Base-by-base conservation (phyloP, 805 yeast species). In the Metschnikowia dekortorum region DNA sequence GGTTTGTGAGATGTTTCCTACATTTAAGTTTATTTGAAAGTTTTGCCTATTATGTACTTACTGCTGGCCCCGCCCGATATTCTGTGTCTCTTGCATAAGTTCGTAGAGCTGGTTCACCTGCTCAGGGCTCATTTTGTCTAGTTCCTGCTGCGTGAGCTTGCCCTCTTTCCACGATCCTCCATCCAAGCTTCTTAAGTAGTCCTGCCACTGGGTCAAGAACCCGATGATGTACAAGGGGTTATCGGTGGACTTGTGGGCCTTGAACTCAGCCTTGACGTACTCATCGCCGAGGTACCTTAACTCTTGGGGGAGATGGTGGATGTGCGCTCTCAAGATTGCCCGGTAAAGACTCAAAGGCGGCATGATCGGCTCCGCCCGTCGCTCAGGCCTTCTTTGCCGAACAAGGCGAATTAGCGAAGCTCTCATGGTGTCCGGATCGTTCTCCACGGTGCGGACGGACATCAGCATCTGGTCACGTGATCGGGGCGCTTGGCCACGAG, bases 211-310 rank as follows among this genome's bases (percentile, higher is more conserved):
- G 1, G 96, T 82, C 53, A 94, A 74, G 60, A 94, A 94, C 9
- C 97, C 99, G 9, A 94, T 90, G 33, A 94, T 89, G 62, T 92
- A 96, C 26, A 89, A 75, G 3, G 99, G 98, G 65, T 94, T 90
- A 56, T 89, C 96, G 6, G 85, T 79, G 44, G 73, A 68, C 52
- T 83, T 80, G 69, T 94, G 99, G 6, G 91, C 85, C 60, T 83
- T 82, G 73, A 94, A 94, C 70, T 94, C 99, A 34, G 84, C 80
- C 63, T 83, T 87, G 46, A 92, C 96, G 65, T 94, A 94, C 57
- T 82, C 77, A 67, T 94, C 97, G 4, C 99, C 99, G 22, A 94
- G 74, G 47, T 82, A 78, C 51, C 96, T 76, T 53, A 86, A 85
- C 44, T 82, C 82, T 3, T 70, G 66, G 0, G 91, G 89, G n/a